phyloP scores from a whole-genome alignment of 805 yeast species.

The Nakazawaea ishiwadae region DNA sequence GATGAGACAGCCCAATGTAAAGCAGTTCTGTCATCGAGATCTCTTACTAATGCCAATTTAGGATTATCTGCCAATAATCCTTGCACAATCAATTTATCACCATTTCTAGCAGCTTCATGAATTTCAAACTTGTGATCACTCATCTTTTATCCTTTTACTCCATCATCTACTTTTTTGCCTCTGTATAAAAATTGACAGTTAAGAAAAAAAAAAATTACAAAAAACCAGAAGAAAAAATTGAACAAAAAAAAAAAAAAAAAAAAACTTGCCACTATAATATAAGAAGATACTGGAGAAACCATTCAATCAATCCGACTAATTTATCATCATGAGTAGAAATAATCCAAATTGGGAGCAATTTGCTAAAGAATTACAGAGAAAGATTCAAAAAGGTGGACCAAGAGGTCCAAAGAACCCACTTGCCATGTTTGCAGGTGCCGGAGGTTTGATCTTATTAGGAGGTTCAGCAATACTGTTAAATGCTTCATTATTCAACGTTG shows the following conservation, averaged over 20 bases:
- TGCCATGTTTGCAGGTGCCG: constrained; percentile 58
- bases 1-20: constrained; percentile 86
- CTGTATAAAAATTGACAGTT: not conserved
- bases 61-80: constrained; percentile 48
- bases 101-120: constrained; percentile 66
- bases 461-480: constrained; percentile 51
- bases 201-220: not conserved
- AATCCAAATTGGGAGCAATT: constrained; percentile 47
- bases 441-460: constrained; percentile 55
- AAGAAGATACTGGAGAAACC: no score
- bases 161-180: not conserved
- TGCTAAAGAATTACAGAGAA: constrained; percentile 45
- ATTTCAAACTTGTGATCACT: constrained; percentile 21
- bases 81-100: constrained; percentile 46
- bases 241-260: no score
- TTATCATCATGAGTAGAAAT: constrained; percentile 19
- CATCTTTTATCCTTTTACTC: not conserved
- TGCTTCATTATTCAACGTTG: constrained; percentile 74
- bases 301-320: not conserved
- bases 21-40: constrained; percentile 75
- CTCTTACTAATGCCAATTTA: constrained; percentile 40
- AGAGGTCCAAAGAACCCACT: constrained; percentile 33
- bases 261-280: not conserved
- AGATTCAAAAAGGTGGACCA: constrained; percentile 31
- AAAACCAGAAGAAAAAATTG: not conserved